Evolutionary conservation across 345 rosid genomes (phyloP).

Genomic region (Pugionium dolabratum): DNA sequence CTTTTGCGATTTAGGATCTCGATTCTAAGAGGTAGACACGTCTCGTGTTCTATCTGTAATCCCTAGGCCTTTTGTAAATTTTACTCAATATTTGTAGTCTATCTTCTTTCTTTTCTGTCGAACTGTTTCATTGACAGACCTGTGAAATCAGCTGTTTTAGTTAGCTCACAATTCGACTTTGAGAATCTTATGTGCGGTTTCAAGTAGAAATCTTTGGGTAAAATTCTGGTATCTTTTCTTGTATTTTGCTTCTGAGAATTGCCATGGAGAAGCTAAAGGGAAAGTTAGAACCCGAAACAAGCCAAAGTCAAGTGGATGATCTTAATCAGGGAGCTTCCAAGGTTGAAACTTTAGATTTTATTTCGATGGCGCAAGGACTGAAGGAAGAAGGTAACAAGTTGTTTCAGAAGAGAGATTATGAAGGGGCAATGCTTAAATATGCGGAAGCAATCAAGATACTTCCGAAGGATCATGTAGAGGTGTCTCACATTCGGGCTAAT

Average conservation of each 20-base stretch:
- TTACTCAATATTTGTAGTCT: not conserved
- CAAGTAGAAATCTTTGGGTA: constrained; percentile 1
- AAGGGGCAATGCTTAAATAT: constrained; percentile 72
- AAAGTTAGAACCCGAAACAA: constrained; percentile 42
- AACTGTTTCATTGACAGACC: constrained; percentile 24
- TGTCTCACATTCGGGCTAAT: constrained; percentile 66
- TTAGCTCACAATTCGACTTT: constrained; percentile 20
- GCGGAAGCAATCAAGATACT: constrained; percentile 81
- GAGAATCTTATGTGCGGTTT: constrained; percentile 18
- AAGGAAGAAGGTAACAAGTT: constrained; percentile 83
- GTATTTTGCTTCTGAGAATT: constrained; percentile 19
- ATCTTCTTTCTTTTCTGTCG: not conserved
- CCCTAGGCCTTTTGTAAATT: constrained; percentile 14
- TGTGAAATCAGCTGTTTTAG: not conserved
- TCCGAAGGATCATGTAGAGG: constrained; percentile 63
- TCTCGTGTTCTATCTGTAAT: constrained; percentile 38
- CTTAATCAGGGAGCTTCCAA: constrained; percentile 27
- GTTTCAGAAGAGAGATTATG: constrained; percentile 76
- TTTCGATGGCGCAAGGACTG: constrained; percentile 63
- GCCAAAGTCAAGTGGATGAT: constrained; percentile 37
- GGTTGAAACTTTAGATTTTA: constrained; percentile 55
- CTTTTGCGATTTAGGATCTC: constrained; percentile 34
- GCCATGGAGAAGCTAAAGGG: constrained; percentile 32
- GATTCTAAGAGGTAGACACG: constrained; percentile 23
- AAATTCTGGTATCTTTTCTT: not conserved